These are phyloP conservation scores for Aureobasidium sp. DNA, from an alignment of 2,329 filamentous ascomycete genomes.

Conservation along the genomic window DNA sequence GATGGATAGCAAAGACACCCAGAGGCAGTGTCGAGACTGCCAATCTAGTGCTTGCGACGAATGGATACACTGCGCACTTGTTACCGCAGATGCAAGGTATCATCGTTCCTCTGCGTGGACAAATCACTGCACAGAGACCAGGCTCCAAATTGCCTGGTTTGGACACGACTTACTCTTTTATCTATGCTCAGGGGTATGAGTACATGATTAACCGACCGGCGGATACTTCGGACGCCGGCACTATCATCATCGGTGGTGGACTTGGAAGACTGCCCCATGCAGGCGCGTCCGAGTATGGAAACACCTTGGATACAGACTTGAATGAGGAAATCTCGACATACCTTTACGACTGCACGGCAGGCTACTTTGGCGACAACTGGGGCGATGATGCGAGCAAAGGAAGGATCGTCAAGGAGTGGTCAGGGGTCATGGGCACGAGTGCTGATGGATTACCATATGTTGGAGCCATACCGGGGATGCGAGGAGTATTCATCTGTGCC, in stretches of 20 bases:
- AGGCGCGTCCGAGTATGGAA: slow-evolving; percentile 45
- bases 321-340: slow-evolving; percentile 46
- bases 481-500: slow-evolving; percentile 47
- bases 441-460: slow-evolving; percentile 44
- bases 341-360: slow-evolving; percentile 34
- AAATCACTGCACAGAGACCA: slow-evolving; percentile 32
- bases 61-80: slow-evolving; percentile 23
- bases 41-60: slow-evolving; percentile 24
- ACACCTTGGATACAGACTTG: slow-evolving; percentile 47
- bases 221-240: slow-evolving; percentile 37
- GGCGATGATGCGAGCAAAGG: slow-evolving; percentile 23
- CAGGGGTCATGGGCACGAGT: slow-evolving; percentile 46
- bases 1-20: slow-evolving; percentile 20
- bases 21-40: slow-evolving; percentile 22
- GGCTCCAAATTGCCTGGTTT: slow-evolving; percentile 32
- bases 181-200: slow-evolving; percentile 54
- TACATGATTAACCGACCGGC: slow-evolving; percentile 55
- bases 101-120: slow-evolving; percentile 34
- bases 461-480: slow-evolving; percentile 33
- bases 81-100: slow-evolving; percentile 19
- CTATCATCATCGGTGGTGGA: slow-evolving; percentile 57
- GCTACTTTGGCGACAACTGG: slow-evolving; percentile 46
- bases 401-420: slow-evolving; percentile 36
- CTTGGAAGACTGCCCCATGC: slow-evolving; percentile 34
- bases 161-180: slow-evolving; percentile 51